Conservation (phyloP, 2,329 filamentous ascomycete species). For the Aureobasidium melanogenum region DNA sequence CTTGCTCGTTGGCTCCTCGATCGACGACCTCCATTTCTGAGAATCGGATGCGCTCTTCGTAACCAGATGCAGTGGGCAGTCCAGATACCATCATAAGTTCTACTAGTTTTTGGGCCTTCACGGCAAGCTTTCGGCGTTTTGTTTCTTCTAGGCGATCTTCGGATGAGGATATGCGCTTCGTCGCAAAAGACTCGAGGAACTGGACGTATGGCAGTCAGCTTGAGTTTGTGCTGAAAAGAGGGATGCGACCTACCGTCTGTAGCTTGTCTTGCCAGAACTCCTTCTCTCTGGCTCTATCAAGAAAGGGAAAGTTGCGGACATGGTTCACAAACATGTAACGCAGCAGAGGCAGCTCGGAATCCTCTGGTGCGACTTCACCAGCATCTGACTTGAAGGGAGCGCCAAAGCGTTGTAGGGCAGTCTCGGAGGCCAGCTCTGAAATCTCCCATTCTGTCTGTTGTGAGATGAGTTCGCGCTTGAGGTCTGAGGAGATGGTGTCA, state of each 20-base stretch:
- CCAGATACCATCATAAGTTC: conserved; percentile 99
- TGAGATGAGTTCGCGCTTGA: conserved; percentile 90
- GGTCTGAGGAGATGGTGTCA: conserved; percentile 47
- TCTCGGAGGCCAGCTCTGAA: conserved; percentile 85
- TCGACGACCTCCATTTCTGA: conserved; percentile 96
- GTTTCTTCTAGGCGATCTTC: conserved; percentile 95
- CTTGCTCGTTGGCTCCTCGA: conserved; percentile 81
- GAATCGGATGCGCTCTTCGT: conserved; percentile 94
- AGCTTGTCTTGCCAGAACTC: conserved; percentile 99
- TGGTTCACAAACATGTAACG: conserved; percentile 97
- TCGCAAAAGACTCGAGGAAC: conserved; percentile 96
- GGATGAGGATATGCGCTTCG: conserved; percentile 92
- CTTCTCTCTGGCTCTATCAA: conserved; percentile 94
- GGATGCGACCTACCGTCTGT: conserved; percentile 61
- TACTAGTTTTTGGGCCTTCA: conserved; percentile 89
- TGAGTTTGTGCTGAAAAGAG: background rate
- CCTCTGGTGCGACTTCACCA: conserved; percentile 84
- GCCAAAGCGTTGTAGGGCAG: conserved; percentile 87
- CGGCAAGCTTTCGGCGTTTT: conserved; percentile 82
- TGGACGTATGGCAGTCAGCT: conserved; percentile 27
- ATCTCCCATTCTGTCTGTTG: conserved; percentile 88
- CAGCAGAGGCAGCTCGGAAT: conserved; percentile 87
- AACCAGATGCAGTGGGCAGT: conserved; percentile 88
- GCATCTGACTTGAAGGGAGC: conserved; percentile 89
- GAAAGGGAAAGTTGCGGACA: conserved; percentile 94